Evolutionary conservation across 495 filamentous ascomycete genomes (phyloP), one percentile per base, ranked within the genome.

Genomic region (Evansstolkia leycettana): DNA sequence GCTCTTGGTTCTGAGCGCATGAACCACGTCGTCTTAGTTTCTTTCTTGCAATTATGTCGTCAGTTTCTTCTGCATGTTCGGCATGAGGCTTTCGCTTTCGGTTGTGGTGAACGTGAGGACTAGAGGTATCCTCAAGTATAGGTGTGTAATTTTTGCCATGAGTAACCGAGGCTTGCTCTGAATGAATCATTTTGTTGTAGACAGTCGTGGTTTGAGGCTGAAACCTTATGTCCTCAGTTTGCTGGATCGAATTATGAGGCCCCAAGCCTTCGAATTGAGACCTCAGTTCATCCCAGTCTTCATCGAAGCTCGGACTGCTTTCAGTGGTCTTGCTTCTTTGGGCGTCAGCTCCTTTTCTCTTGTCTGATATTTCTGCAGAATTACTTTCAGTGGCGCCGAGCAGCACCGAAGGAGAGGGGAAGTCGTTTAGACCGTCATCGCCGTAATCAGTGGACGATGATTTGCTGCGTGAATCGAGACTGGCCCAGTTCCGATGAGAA

Each of bases 361-460:
- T 16, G n/a, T 13, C 17, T 6, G 28, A 29, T 27, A 39, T 30
- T 13, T 28, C 40, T 4, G 20, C 20, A 23, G 20, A 23, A 9
- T 4, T 23, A 9, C 14, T 29, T 29, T 15, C 11, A n/a, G 14
- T 29, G 24, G 7, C 24, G 7, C n/a, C 46, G 1, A 50, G 28
- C 11, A 64, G 17, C 10, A 56, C 31, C 16, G 57, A 61, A 17
- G 60, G 55, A 7, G 62, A 62, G 17, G 62, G 64, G n/a, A 70
- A 40, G 34, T 64, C 58, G 11, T 55, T 51, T 15, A 61, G 47
- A n/a, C 40, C 46, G 29, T 52, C 53, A 34, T 54, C 47, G 1
- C 42, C 52, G 34, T 55, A 62, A 19, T 65, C 60, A 38, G 55
- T 61, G 1, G 54, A 57, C 31, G 37, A 34, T 3, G 15, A 39